phyloP scores from a whole-genome alignment of 345 rosid genomes.

The Sisymbrium irio region DNA sequence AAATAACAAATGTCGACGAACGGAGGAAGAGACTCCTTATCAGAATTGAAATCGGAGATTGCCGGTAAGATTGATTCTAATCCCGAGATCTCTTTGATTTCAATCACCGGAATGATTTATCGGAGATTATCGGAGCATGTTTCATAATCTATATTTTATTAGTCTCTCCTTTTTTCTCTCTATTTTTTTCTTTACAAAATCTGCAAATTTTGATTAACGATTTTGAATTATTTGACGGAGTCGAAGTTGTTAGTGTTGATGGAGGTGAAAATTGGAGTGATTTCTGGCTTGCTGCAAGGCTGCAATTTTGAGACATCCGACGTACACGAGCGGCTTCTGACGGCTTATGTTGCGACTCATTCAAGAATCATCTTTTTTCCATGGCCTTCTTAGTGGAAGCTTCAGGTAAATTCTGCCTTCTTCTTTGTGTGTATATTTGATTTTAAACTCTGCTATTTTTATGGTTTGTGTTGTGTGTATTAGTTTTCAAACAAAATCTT shows the following conservation, averaged over 20 bases:
- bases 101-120: too few relatives aligned
- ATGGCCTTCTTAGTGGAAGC: conserved; percentile 59
- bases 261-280: conserved; percentile 66
- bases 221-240: conserved; percentile 44
- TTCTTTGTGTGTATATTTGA: neutral
- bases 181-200: too few relatives aligned
- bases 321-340: conserved; percentile 76
- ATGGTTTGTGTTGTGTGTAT: neutral
- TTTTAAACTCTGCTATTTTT: neutral
- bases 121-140: too few relatives aligned
- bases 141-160: too few relatives aligned
- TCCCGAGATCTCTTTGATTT: too few relatives aligned
- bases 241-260: conserved; percentile 35
- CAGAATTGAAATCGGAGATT: too few relatives aligned
- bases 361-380: conserved; percentile 58
- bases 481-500: neutral
- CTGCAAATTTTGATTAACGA: too few relatives aligned
- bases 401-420: conserved; percentile 46
- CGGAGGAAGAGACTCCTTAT: too few relatives aligned
- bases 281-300: conserved; percentile 62
- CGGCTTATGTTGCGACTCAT: conserved; percentile 73
- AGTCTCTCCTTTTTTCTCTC: too few relatives aligned
- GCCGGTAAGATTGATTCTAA: too few relatives aligned
- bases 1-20: too few relatives aligned
- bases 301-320: conserved; percentile 73